A percentile compares a stretch with the other conserved stretches of the same genome.
These are phyloP conservation scores for Lecanicillium sp. DNA, from an alignment of 2,329 filamentous ascomycete genomes.

Conservation along the genomic window DNA sequence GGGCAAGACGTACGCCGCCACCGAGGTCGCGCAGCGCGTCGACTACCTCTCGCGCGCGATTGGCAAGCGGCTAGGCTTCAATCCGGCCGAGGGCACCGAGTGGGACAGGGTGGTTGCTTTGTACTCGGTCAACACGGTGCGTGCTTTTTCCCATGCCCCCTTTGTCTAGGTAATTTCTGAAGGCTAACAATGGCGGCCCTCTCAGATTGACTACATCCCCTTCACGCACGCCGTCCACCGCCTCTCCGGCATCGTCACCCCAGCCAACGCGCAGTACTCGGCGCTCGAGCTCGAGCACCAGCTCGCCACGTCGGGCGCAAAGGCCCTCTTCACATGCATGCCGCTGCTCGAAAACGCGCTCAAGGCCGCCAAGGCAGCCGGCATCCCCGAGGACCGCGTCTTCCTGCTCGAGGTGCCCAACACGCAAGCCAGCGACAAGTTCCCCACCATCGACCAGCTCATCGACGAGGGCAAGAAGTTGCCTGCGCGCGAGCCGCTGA, in stretches of 20 bases:
- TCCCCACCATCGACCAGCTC: slow-evolving; percentile 60
- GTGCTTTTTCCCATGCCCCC: slow-evolving; percentile 13
- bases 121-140: slow-evolving; percentile 73
- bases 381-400: slow-evolving; percentile 55
- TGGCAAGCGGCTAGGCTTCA: slow-evolving; percentile 63
- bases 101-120: slow-evolving; percentile 76
- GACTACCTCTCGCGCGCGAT: slow-evolving; percentile 62
- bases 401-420: slow-evolving; percentile 63
- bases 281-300: slow-evolving; percentile 64
- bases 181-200: background rate
- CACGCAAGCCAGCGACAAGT: slow-evolving; percentile 40
- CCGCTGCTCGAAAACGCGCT: slow-evolving; percentile 58
- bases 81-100: slow-evolving; percentile 61
- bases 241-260: slow-evolving; percentile 64
- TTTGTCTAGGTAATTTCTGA: background rate
- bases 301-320: slow-evolving; percentile 59
- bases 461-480: slow-evolving; percentile 51
- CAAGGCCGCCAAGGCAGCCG: slow-evolving; percentile 53
- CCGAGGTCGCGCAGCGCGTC: slow-evolving; percentile 57
- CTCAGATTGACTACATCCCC: slow-evolving; percentile 65
- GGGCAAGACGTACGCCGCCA: slow-evolving; percentile 56
- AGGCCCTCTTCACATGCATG: slow-evolving; percentile 63
- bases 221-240: slow-evolving; percentile 68
- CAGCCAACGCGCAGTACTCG: slow-evolving; percentile 70
- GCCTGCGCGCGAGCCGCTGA: slow-evolving; percentile 44